phyloP scores from a whole-genome alignment of 2,329 filamentous ascomycete genomes.

The Colletotrichum sp. region DNA sequence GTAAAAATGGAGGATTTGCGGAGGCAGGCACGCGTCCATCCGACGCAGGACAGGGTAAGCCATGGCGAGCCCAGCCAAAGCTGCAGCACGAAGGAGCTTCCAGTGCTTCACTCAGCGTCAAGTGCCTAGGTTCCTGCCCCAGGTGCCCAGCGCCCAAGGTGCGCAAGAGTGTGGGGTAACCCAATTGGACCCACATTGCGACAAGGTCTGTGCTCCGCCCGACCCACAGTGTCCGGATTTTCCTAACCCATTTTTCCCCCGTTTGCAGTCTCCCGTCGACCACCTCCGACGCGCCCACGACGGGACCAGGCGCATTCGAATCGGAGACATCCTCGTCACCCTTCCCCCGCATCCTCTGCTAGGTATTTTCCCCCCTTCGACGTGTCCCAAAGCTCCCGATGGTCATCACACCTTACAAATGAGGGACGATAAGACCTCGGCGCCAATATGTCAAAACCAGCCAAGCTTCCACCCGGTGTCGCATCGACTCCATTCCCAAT shows the following conservation, averaged over 20 bases:
- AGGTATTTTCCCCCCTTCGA: not conserved
- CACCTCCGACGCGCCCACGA: not conserved
- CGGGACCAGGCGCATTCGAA: not conserved
- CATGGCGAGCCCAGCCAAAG: not conserved
- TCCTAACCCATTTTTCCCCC: slow-evolving; percentile 6
- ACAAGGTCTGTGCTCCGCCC: not conserved
- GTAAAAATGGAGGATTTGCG: not conserved
- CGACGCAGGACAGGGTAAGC: not conserved
- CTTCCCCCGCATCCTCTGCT: not conserved
- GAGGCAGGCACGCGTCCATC: not conserved
- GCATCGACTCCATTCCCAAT: not conserved
- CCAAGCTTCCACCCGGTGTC: slow-evolving; percentile 1
- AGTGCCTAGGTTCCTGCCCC: not conserved
- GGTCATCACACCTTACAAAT: not conserved
- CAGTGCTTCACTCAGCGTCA: not conserved
- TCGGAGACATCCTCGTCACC: not conserved
- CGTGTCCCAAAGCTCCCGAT: not conserved
- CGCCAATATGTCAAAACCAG: not conserved
- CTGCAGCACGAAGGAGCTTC: not conserved
- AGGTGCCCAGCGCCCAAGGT: not conserved
- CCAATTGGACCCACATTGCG: not conserved
- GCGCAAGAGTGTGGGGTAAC: slow-evolving; percentile 15
- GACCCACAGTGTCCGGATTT: slow-evolving; percentile 7
- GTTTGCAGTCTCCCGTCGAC: not conserved
- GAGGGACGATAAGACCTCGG: not conserved